phyloP scores from a whole-genome alignment of 805 yeast species.

The Yamadazyma kitorensis region DNA sequence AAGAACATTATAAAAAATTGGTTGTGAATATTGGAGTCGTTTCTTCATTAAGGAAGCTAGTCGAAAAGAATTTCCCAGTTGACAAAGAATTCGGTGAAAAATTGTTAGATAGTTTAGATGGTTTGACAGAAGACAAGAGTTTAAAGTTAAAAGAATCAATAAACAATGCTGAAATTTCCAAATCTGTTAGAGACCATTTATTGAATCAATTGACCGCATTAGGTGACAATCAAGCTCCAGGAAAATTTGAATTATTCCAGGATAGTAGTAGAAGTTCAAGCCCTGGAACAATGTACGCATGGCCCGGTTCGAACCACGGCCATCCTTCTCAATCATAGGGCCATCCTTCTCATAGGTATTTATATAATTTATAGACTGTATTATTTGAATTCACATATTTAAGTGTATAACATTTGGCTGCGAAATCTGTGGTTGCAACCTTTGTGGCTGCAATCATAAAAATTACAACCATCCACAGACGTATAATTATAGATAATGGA shows the following conservation, averaged over 20 bases:
- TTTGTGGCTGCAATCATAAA: not conserved
- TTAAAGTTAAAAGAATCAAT: slow-evolving; percentile 10
- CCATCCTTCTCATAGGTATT: no score
- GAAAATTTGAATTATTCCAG: slow-evolving; percentile 16
- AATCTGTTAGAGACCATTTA: slow-evolving; percentile 13
- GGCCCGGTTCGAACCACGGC: slow-evolving; percentile 71
- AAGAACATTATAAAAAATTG: slow-evolving; percentile 22
- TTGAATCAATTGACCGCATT: slow-evolving; percentile 14
- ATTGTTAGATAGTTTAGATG: slow-evolving; percentile 34
- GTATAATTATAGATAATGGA: slow-evolving; percentile 5
- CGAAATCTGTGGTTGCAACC: slow-evolving; percentile 5
- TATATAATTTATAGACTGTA: not conserved
- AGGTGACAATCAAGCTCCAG: slow-evolving; percentile 13
- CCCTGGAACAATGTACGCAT: slow-evolving; percentile 45
- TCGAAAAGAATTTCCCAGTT: slow-evolving; percentile 47
- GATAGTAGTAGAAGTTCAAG: slow-evolving; percentile 24
- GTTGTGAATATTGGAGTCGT: slow-evolving; percentile 42
- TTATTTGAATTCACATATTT: no score
- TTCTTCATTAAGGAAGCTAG: slow-evolving; percentile 39
- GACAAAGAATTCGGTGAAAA: slow-evolving; percentile 50
- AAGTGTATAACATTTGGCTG: slow-evolving; percentile 9
- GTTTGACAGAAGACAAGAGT: slow-evolving; percentile 27
- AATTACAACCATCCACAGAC: slow-evolving; percentile 1
- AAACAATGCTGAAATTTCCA: slow-evolving; percentile 4
- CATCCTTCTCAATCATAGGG: slow-evolving; percentile 42